Evolutionary conservation across 1,284 basidiomycete genomes (phyloP), one percentile per base, ranked within the genome.

Genomic region (Lignosus rhinocerotis): DNA sequence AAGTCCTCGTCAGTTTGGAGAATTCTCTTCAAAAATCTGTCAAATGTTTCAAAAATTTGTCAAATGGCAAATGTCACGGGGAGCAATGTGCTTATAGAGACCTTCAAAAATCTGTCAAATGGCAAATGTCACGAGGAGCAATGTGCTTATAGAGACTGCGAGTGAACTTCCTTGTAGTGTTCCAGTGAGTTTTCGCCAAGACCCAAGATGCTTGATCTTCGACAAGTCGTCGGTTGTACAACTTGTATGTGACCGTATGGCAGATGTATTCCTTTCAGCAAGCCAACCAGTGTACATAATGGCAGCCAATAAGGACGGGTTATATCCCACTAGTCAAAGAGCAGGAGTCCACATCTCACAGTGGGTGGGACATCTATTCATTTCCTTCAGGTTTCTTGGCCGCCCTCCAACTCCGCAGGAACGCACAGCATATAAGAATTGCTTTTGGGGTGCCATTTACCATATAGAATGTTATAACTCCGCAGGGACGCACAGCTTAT

Each of bases 141-240:
- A 17, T 16, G 8, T 16, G 17, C 6, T n/a, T 38, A 16, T 38
- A 16, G 36, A 38, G 25, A 4, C 25, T 6, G 11, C 16, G 16
- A 16, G 36, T 38, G 36, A 17, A 42, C 14, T n/a, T n/a, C n/a
- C 17, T 42, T n/a, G 1, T 3, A 11, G 12, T 32, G 41, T 33
- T 42, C 30, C 32, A 33, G 32, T n/a, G 25, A 43, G 41, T 19
- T 34, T 19, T 0, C 9, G 41, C 25, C 41, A 42, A 43, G 51
- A 17, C 42, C 41, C 16, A 21, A 16, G 19, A 21, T n/a, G 53
- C 44, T 16, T 51, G 19, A 48, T 52, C 53, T 44, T 55, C 56
- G 56, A 58, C 31, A 41, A 58, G 19, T 50, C 52, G 25, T 58
- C 56, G 54, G 58, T 7, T 3, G 12, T 17, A 33, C n/a, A 25